Conservation (phyloP, 2,329 filamentous ascomycete species). For the Teratosphaeria destructans region DNA sequence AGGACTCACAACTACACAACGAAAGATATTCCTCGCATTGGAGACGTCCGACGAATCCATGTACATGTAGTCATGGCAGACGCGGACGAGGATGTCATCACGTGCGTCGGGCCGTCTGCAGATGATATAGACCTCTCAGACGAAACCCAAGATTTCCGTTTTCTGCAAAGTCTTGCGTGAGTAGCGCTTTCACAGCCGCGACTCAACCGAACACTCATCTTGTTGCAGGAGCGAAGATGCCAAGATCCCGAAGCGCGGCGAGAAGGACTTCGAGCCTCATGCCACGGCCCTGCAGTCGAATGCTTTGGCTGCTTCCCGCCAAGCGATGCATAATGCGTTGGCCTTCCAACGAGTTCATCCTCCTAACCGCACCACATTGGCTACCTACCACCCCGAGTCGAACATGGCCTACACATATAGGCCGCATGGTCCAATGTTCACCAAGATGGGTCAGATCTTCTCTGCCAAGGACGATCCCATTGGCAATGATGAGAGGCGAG, state of each 20-base stretch:
- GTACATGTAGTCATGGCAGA: slow-evolving; percentile 23
- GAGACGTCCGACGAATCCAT: neutral
- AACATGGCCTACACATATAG: slow-evolving; percentile 55
- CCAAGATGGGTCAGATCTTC: slow-evolving; percentile 62
- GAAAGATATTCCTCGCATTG: neutral
- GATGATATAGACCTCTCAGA: slow-evolving; percentile 68
- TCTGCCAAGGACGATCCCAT: slow-evolving; percentile 40
- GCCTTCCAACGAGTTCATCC: slow-evolving; percentile 64
- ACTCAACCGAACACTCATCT: neutral
- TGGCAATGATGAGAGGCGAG: slow-evolving; percentile 17
- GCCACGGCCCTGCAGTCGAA: slow-evolving; percentile 71
- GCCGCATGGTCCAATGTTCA: slow-evolving; percentile 60
- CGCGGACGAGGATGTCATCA: slow-evolving; percentile 26
- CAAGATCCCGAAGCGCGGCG: slow-evolving; percentile 74
- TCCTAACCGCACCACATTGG: slow-evolving; percentile 55
- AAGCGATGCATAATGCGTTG: slow-evolving; percentile 82
- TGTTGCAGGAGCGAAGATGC: slow-evolving; percentile 23
- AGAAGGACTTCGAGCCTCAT: slow-evolving; percentile 95
- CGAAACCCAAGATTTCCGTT: slow-evolving; percentile 77
- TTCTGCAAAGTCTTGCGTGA: slow-evolving; percentile 49
- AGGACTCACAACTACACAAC: neutral
- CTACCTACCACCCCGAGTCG: slow-evolving; percentile 60
- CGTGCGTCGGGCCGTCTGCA: slow-evolving; percentile 49
- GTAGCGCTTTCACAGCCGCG: slow-evolving; percentile 5
- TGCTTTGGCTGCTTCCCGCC: slow-evolving; percentile 68